These are phyloP conservation scores for Auxenochlorella pyrenoidosa DNA, from an alignment of 139 green algal species.

Conservation along the genomic window DNA sequence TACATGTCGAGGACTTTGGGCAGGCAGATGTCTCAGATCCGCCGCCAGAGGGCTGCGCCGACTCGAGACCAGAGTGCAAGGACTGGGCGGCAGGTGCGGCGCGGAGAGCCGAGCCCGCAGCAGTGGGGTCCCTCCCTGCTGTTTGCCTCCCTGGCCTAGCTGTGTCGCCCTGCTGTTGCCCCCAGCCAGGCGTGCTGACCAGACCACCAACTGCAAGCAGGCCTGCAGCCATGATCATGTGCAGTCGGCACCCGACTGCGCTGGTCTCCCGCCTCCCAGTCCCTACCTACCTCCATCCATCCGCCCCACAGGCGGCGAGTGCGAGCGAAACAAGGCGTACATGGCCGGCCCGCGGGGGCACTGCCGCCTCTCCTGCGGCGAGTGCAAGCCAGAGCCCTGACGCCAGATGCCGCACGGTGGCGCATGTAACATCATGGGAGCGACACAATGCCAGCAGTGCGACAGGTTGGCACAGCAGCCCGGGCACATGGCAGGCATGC, in stretches of 20 bases:
- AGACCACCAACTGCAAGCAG: too few relatives aligned
- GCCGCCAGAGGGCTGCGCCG: background rate
- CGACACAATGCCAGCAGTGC: background rate
- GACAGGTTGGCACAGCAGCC: background rate
- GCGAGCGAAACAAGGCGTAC: constrained; percentile 38
- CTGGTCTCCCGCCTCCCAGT: too few relatives aligned
- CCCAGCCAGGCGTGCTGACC: too few relatives aligned
- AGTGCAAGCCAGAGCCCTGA: background rate
- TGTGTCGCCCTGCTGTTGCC: too few relatives aligned
- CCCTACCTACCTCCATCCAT: too few relatives aligned
- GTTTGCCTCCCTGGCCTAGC: too few relatives aligned
- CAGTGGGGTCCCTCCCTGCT: too few relatives aligned
- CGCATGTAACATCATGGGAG: too few relatives aligned
- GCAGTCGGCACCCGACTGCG: too few relatives aligned
- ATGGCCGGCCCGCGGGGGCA: constrained; percentile 24
- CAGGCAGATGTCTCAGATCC: background rate
- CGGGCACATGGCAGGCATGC: background rate
- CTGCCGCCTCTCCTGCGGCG: constrained; percentile 17
- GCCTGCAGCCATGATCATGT: too few relatives aligned
- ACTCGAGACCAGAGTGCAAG: constrained; percentile 32
- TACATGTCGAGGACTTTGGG: constrained; percentile 21
- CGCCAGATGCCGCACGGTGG: too few relatives aligned
- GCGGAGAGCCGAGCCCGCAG: too few relatives aligned
- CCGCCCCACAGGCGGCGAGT: constrained; percentile 18
- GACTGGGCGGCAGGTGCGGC: constrained; percentile 30